Conservation (phyloP, 768 basidiomycete species). For the Psilocybe cyanescens region DNA sequence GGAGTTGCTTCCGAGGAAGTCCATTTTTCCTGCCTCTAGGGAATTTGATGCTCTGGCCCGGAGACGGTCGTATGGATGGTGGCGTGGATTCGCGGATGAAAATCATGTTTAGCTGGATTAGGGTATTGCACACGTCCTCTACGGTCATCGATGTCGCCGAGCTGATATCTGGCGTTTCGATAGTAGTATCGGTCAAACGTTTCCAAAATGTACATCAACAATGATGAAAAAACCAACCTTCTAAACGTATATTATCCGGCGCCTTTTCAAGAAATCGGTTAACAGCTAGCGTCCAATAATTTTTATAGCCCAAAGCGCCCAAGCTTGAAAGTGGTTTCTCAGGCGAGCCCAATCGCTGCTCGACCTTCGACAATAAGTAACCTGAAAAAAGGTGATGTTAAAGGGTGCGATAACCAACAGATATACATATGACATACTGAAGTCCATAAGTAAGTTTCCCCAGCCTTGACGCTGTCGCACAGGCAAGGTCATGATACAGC, state of each 20-base stretch:
- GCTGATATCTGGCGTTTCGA: constrained; percentile 67
- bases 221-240: constrained; percentile 57
- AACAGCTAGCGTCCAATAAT: constrained; percentile 90
- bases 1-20: constrained; percentile 64
- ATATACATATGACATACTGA: constrained; percentile 67
- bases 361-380: constrained; percentile 95
- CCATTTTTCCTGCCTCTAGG: constrained; percentile 71
- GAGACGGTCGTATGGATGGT: constrained; percentile 62
- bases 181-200: neutral
- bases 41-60: constrained; percentile 79
- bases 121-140: constrained; percentile 82
- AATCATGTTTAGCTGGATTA: constrained; percentile 80
- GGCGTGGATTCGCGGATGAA: constrained; percentile 51
- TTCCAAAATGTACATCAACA: neutral
- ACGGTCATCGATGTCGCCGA: constrained; percentile 86
- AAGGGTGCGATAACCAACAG: neutral
- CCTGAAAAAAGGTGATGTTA: constrained; percentile 49
- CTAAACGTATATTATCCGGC: constrained; percentile 64
- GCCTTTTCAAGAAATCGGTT: constrained; percentile 75
- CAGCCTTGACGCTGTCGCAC: constrained; percentile 94
- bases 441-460: constrained; percentile 97
- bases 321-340: constrained; percentile 95
- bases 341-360: constrained; percentile 87
- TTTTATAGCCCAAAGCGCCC: constrained; percentile 92
- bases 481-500: constrained; percentile 99